Evolutionary conservation across 495 filamentous ascomycete genomes (phyloP), one percentile per base, ranked within the genome.

Genomic region (Daldinia concentrica): DNA sequence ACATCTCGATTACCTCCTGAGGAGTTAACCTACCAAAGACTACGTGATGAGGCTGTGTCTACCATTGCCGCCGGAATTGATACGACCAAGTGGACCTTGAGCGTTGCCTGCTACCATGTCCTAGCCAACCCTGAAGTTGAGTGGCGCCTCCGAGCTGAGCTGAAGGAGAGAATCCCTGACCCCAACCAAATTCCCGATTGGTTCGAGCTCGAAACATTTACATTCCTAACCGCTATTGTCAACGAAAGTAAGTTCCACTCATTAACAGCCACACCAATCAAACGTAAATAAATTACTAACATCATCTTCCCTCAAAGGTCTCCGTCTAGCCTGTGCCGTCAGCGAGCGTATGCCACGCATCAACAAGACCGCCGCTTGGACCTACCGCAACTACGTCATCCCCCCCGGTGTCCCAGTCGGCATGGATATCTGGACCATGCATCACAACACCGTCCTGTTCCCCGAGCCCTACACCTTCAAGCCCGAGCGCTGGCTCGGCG

Each of bases 401-500:
- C 64, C 63, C 34, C 62, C 69, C 0, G 72, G 72, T 0, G 69
- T 64, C 1, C 66, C 74, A 3, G 58, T 76, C 0, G 71, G 69
- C 14, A 61, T 77, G 64, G 74, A 74, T 7, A 12, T 62, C 15
- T 78, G 71, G 39, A 62, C 67, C 8, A 80, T 85, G 62, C 80
- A 86, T 41, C 74, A 74, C 55, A 78, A 86, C 61, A 50, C 76
- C 4, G 64, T 59, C 0, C 64, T 84, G 9, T 86, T 83, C 56
- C 78, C 79, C 0, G 62, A 83, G 0, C 81, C 82, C 17, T 19
- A 69, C 8, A 48, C 43, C 0, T 87, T 87, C 66, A 69, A 64
- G 2, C 85, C 85, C 0, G 78, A 83, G 32, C 79, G 86, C 1
- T 87, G 84, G 83, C 59, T 86, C 15, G 66, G 77, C 4, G 58